A percentile compares a stretch with the other conserved stretches of the same genome.
These are phyloP conservation scores for Globisporangium alternatum DNA, from an alignment of 352 stramenopile genomes.

Conservation along the genomic window DNA sequence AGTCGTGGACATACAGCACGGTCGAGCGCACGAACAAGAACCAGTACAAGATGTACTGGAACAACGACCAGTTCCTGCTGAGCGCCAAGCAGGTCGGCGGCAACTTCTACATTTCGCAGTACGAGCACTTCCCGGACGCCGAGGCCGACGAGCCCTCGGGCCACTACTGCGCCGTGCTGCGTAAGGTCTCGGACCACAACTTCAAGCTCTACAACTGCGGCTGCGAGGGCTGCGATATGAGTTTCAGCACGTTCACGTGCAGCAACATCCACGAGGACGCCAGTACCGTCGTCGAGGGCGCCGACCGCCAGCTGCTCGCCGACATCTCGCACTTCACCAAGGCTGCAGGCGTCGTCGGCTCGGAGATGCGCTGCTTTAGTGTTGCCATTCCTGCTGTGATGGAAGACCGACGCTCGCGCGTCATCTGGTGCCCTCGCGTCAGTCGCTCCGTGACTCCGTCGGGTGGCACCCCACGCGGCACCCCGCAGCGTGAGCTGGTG, in stretches of 20 bases:
- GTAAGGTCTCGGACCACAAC: conserved; percentile 71
- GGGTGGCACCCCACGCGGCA: conserved; percentile 61
- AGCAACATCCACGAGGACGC: conserved; percentile 65
- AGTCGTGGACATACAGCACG: conserved; percentile 79
- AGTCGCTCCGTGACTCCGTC: conserved; percentile 59
- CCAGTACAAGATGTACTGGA: conserved; percentile 88
- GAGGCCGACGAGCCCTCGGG: conserved; percentile 43
- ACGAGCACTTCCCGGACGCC: conserved; percentile 82
- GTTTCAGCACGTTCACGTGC: conserved; percentile 82
- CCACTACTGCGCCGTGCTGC: conserved; percentile 80
- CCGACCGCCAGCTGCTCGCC: conserved; percentile 77
- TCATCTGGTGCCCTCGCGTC: conserved; percentile 81
- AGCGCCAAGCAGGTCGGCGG: conserved; percentile 81
- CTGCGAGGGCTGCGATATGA: conserved; percentile 85
- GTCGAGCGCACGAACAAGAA: conserved; percentile 83
- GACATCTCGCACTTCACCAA: conserved; percentile 86
- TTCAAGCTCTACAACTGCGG: conserved; percentile 88
- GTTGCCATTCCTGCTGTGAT: conserved; percentile 82
- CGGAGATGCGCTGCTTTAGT: conserved; percentile 81
- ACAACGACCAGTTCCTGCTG: conserved; percentile 82
- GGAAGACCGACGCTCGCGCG: conserved; percentile 70
- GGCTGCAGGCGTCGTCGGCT: conserved; percentile 64
- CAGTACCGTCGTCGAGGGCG: conserved; percentile 32
- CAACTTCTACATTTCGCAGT: conserved; percentile 89
- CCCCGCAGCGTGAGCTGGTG: conserved; percentile 43